Percentiles rank a stretch among this genome's conserved stretches.
These are phyloP conservation scores for Melocanna baccifera DNA, from an alignment of 176 grass and related monocot species.

Conservation along the genomic window DNA sequence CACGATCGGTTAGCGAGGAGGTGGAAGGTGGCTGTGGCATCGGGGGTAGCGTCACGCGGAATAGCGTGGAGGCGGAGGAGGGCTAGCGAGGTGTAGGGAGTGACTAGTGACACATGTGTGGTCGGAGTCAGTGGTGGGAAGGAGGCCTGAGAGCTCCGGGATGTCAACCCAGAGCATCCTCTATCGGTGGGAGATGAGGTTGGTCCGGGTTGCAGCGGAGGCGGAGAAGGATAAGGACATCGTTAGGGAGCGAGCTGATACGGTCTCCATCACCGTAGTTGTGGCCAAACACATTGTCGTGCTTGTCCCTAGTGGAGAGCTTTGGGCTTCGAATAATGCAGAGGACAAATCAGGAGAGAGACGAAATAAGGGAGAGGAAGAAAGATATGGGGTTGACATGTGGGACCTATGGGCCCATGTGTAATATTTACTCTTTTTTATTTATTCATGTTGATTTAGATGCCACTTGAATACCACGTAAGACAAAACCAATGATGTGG, in stretches of 20 bases:
- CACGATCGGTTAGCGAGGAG: background rate
- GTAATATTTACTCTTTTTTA: too few relatives aligned
- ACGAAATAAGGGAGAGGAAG: too few relatives aligned
- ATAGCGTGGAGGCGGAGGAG: background rate
- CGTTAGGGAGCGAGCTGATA: background rate
- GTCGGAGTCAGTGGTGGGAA: background rate
- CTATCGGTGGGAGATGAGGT: background rate
- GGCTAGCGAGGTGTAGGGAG: background rate
- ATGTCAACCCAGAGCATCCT: background rate
- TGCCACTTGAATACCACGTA: too few relatives aligned
- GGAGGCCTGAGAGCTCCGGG: background rate
- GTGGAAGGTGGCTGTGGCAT: background rate
- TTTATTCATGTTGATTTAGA: too few relatives aligned
- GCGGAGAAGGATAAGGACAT: background rate
- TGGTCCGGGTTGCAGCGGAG: background rate
- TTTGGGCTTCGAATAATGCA: background rate
- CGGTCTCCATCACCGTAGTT: background rate
- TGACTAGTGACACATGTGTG: background rate
- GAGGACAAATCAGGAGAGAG: background rate
- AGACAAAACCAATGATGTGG: too few relatives aligned
- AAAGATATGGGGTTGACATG: too few relatives aligned
- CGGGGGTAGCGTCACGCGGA: background rate
- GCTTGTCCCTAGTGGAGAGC: background rate
- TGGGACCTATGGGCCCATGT: too few relatives aligned
- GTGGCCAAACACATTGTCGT: background rate